Evolutionary conservation across 176 grass and related monocot genomes (phyloP), one percentile per base, ranked within the genome.

Genomic region (Phragmites australis): DNA sequence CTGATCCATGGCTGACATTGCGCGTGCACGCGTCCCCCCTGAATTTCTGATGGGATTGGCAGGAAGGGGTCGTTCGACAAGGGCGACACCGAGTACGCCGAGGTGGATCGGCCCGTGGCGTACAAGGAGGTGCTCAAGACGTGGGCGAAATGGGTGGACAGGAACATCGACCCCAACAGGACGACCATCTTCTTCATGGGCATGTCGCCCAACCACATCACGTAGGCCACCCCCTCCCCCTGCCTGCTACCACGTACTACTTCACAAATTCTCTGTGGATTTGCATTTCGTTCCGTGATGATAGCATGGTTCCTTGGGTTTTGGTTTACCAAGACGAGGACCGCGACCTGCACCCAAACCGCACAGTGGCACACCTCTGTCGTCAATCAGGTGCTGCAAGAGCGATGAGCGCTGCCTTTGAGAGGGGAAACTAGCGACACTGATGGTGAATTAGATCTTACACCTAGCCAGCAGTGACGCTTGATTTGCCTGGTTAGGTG

Each of bases 131-230:
- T 99, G 74, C 85, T 99, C 67, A 84, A 80, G 80, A 96, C 93
- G 6, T 99, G 97, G 97, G 90, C 97, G 0, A 90, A 94, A 14
- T 99, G 93, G 93, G 93, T 99, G 37, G 84, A 99, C 81, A 80
- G 84, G 37, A 91, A 99, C 84, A 91, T 99, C 31, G 88, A 99
- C 83, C 88, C 96, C 18, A 90, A 85, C 51, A 60, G 81, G 63
- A 91, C 96, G 0, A 95, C 79, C 77, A 90, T 93, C 68, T 99
- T 99, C 86, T 95, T 95, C 96, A 99, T 99, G 92, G 79, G 92
- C 79, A 86, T 95, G 90, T 99, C 96, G 2, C 96, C 96, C 7
- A 99, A 99, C 84, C 96, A 99, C 77, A 95, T 99, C 85, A 76
- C 78, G 94, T 97, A 74, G 86, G 82, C 46, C 59, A 13, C 2